phyloP scores from a whole-genome alignment of 2,329 filamentous ascomycete species.

The Nigrospora osmanthi region DNA sequence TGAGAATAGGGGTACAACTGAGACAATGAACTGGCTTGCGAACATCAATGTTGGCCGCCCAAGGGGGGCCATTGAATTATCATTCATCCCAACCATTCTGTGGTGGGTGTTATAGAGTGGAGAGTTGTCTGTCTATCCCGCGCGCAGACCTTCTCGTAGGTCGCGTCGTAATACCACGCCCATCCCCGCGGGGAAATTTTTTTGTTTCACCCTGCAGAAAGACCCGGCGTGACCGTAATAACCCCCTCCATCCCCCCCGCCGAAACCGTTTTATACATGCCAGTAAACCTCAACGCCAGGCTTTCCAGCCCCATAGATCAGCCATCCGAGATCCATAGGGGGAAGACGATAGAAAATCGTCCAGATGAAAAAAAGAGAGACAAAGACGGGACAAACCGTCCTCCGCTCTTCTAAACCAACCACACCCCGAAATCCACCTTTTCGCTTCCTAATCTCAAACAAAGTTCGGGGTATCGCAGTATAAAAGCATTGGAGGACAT shows the following conservation, averaged over 20 bases:
- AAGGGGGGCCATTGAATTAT: constrained; percentile 1
- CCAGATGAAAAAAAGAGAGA: background rate
- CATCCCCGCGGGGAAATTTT: too few species aligned
- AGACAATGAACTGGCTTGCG: background rate
- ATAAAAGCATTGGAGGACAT: constrained; percentile 17
- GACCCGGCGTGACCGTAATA: background rate
- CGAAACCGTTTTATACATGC: background rate
- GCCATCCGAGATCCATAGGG: background rate
- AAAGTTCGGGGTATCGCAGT: constrained; percentile 23
- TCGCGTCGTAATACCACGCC: too few species aligned
- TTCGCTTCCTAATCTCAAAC: background rate
- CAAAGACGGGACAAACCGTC: constrained; percentile 1
- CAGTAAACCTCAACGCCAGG: constrained; percentile 1
- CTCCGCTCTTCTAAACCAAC: constrained; percentile 14
- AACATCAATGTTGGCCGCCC: background rate
- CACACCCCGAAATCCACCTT: constrained; percentile 10
- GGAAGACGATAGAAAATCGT: background rate
- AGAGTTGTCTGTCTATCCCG: constrained; percentile 36
- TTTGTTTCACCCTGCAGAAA: too few species aligned
- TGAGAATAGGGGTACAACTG: too few species aligned
- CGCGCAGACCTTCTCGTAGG: constrained; percentile 9
- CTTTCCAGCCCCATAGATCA: constrained; percentile 1
- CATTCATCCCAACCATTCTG: constrained; percentile 3
- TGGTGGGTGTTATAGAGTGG: constrained; percentile 33
- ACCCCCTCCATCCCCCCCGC: background rate